Evolutionary conservation across 257 asterid genomes (phyloP), one percentile per base, ranked within the genome.

Genomic region (Knoxia roxburghii): DNA sequence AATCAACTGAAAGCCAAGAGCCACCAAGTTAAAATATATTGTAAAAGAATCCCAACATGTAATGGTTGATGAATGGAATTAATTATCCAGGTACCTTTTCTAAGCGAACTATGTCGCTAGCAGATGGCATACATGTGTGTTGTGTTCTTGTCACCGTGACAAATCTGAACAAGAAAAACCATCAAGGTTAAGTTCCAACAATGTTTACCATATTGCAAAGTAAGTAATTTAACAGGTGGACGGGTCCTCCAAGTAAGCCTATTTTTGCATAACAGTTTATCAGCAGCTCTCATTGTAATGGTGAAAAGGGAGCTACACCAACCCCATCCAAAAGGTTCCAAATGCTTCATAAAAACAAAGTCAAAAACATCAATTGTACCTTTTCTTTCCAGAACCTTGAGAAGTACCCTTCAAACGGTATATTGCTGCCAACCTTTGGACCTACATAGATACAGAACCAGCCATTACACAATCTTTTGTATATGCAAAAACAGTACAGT

Each of bases 381-480:
- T 90, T 89, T 87, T 90, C 84, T 83, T 90, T 74, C 99, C 96
- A 75, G 94, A 86, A 65, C 95, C 91, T 81, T 85, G 92, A 53
- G 85, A 80, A 51, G 76, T 81, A 83, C 97, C 88, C 60, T 70
- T 78, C 85, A 90, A 76, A 39, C 91, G 82, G 75, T 90, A 94
- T 55, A 90, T 81, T 39, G 96, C 77, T 64, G 99, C 96, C 79
- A 94, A 66, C 80, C 78, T 79, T 59, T 81, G 86, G 45, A 94
- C 87, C 99, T 93, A 75, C 58, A 27, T n/a, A 30, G 32, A 41
- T 4, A 33, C 64, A 30, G 18, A 43, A 56, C 54, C 54, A 40
- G 39, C 26, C 17, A 17, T 0, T 41, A 23, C 17, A 45, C 30
- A 2, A 1, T 56, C 18, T 7, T 58, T 14, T 51, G 32, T 6